phyloP scores from a whole-genome alignment of 2,329 filamentous ascomycete species.

The Calonectria leucothoes region DNA sequence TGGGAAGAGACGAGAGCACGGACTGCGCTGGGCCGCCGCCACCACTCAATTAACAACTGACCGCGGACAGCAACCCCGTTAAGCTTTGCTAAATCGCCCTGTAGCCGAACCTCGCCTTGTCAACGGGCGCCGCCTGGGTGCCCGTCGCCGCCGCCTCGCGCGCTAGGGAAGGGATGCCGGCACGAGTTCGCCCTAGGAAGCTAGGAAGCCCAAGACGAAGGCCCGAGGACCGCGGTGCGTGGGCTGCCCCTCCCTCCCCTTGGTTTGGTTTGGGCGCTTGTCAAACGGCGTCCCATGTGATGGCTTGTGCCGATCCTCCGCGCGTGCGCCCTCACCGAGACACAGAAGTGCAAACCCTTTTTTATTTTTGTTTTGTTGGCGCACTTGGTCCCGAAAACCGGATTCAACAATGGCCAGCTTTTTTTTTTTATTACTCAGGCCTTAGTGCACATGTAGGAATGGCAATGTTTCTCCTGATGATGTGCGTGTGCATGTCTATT shows the following conservation, averaged over 20 bases:
- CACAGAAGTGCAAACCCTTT: background rate
- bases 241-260: background rate
- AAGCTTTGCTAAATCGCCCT: background rate
- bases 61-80: background rate
- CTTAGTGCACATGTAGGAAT: background rate
- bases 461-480: background rate
- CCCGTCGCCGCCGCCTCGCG: background rate
- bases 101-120: background rate
- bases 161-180: background rate
- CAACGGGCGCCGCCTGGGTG: conserved; percentile 6
- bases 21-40: background rate
- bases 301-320: conserved; percentile 14
- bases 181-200: background rate
- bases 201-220: background rate
- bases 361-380: background rate
- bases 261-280: conserved; percentile 4
- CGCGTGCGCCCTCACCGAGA: background rate
- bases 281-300: conserved; percentile 14
- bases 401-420: background rate
- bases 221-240: background rate
- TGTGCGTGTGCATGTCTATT: background rate
- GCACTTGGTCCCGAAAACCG: background rate
- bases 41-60: too few relatives aligned
- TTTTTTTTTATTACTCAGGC: background rate
- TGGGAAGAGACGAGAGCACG: background rate